Evolutionary conservation across 306 rosid species (phyloP), one percentile per base, ranked within the genome.

Genomic region (Morella rubra): DNA sequence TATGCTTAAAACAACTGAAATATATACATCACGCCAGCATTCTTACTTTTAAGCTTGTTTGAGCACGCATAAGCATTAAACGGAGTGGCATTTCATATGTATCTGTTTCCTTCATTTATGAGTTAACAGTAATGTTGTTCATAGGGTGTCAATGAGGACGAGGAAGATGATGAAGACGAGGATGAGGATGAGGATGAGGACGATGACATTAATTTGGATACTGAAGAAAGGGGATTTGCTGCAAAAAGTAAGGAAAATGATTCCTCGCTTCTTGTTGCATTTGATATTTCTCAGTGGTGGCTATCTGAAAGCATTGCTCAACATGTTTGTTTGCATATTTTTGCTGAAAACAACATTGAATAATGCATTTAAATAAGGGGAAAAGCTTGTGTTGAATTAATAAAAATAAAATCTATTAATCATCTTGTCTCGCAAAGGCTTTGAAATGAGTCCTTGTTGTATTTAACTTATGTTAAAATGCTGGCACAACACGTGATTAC

Each of bases 171-270:
- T 0, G 80, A 74, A 0, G 80, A 74, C n/a, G n/a, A n/a, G n/a
- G n/a, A n/a, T n/a, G n/a, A n/a, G n/a, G n/a, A n/a, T 0, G 80
- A 69, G 0, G 80, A 74, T 0, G 80, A 74, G 0, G 86, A 82
- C 0, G 75, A 76, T 0, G 87, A 79, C 0, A 81, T 74, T 0
- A 82, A 86, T 1, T 86, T 77, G 0, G 80, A 83, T 0, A 69
- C 68, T 71, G 76, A 5, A 3, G 85, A 76, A 44, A 71, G 84
- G 20, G 89, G 87, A 1, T 10, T 72, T 45, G 70, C 86, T 67
- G 83, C 87, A 42, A 92, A 89, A 85, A 79, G 98, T 93, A 87
- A 84, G 91, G 72, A 49, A 59, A 5, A 20, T 73, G 1, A 70
- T 72, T 41, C 61, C 14, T 53, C 47, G 13, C 56, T 16, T 44